Conservation (phyloP, 352 stramenopile genomes). For the Phytophthora agathidicida region DNA sequence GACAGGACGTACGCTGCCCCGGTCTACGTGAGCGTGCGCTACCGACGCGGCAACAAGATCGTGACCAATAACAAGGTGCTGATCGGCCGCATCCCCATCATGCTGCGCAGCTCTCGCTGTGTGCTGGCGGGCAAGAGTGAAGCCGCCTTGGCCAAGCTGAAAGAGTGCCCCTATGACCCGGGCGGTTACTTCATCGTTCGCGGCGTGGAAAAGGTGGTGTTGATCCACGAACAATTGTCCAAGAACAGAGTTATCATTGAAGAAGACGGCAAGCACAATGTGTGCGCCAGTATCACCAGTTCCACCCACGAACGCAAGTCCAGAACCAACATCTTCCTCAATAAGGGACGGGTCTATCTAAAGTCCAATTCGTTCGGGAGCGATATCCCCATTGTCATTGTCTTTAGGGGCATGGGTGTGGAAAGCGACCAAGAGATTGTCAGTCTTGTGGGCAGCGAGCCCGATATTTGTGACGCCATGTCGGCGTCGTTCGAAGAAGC, state of each 20-base stretch:
- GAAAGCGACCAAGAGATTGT: slow-evolving; percentile 99
- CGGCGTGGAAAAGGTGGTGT: slow-evolving; percentile 98
- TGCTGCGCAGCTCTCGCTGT: slow-evolving; percentile 97
- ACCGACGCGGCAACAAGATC: slow-evolving; percentile 97
- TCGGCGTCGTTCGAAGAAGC: slow-evolving; percentile 97
- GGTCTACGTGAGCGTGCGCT: slow-evolving; percentile 99
- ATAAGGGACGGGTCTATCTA: slow-evolving; percentile 97
- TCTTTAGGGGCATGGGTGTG: slow-evolving; percentile 98
- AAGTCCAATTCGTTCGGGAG: slow-evolving; percentile 99
- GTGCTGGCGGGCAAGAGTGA: slow-evolving; percentile 95
- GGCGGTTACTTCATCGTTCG: slow-evolving; percentile 99
- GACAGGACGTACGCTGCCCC: slow-evolving; percentile 99
- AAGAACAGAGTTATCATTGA: slow-evolving; percentile 99
- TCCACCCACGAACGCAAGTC: slow-evolving; percentile 99
- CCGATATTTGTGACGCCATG: slow-evolving; percentile 95
- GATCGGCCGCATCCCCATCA: slow-evolving; percentile 98
- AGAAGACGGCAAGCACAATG: slow-evolving; percentile 93
- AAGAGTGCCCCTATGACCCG: slow-evolving; percentile 99
- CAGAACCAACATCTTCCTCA: slow-evolving; percentile 97
- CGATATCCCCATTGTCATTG: slow-evolving; percentile 97
- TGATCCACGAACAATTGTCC: slow-evolving; percentile 99
- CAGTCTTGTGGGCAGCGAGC: slow-evolving; percentile 94
- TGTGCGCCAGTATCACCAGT: slow-evolving; percentile 96
- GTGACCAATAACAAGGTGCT: slow-evolving; percentile 98
- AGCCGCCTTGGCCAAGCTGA: slow-evolving; percentile 94